phyloP scores from a whole-genome alignment of 176 grass and related monocot species.

The Bromus sterilis region DNA sequence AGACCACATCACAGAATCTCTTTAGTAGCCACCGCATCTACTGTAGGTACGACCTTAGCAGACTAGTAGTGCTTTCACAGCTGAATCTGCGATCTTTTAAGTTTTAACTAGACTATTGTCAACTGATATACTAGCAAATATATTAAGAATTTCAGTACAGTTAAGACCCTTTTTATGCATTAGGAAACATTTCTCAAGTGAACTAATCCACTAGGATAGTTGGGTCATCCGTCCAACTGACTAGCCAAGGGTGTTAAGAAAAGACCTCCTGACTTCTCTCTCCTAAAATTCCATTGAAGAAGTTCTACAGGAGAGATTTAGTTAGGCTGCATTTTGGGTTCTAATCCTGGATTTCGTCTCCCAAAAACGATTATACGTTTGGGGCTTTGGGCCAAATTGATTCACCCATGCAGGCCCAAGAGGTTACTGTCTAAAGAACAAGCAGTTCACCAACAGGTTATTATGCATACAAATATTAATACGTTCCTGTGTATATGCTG shows the following conservation, averaged over 20 bases:
- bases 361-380: neutral
- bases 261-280: neutral
- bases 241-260: neutral
- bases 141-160: neutral
- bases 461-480: neutral
- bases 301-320: neutral
- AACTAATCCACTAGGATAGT: too few relatives aligned
- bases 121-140: neutral
- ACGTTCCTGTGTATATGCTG: neutral
- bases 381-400: conserved; percentile 11
- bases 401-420: neutral
- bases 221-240: neutral
- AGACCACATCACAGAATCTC: neutral
- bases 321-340: neutral
- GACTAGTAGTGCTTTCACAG: neutral
- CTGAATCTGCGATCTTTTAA: neutral
- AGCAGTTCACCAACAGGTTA: neutral
- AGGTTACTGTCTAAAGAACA: neutral
- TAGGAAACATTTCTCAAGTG: too few relatives aligned
- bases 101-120: neutral
- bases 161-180: neutral
- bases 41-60: neutral
- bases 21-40: neutral
- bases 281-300: neutral
- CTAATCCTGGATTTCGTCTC: neutral